Conservation (phyloP, 495 filamentous ascomycete species). For the Penicillium alfredii region DNA sequence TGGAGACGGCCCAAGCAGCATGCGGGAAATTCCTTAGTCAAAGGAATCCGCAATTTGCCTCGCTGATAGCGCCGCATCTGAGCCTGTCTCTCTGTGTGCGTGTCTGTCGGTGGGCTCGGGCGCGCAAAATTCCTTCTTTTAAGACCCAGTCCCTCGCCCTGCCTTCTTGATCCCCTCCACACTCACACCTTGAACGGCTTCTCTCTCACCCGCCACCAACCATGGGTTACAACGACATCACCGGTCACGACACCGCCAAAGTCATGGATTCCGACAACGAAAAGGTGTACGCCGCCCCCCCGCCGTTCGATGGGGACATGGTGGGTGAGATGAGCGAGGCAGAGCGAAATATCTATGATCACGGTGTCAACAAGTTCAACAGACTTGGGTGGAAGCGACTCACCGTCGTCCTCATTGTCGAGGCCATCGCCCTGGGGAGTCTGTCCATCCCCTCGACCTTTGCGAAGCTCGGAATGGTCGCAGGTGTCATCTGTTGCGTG, state of each 20-base stretch:
- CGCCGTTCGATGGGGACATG: constrained; percentile 24
- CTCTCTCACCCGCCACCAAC: not conserved
- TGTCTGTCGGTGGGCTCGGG: too few species aligned
- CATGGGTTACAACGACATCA: constrained; percentile 22
- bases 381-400: constrained; percentile 37
- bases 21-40: constrained; percentile 9
- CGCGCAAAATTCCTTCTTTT: constrained; percentile 7
- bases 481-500: constrained; percentile 47
- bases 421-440: constrained; percentile 59
- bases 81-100: too few species aligned
- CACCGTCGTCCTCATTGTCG: constrained; percentile 51
- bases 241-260: constrained; percentile 19
- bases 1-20: constrained; percentile 9
- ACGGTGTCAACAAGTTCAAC: constrained; percentile 27
- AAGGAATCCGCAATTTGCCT: constrained; percentile 8
- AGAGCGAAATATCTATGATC: constrained; percentile 23
- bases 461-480: constrained; percentile 57
- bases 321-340: constrained; percentile 30
- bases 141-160: constrained; percentile 4
- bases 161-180: not conserved
- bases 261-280: constrained; percentile 15
- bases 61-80: constrained; percentile 17
- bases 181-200: not conserved
- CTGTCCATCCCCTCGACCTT: constrained; percentile 55
- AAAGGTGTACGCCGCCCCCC: constrained; percentile 17